Evolutionary conservation across 179 eudicot genomes (phyloP).

Genomic region (Amaranthus tricolor): DNA sequence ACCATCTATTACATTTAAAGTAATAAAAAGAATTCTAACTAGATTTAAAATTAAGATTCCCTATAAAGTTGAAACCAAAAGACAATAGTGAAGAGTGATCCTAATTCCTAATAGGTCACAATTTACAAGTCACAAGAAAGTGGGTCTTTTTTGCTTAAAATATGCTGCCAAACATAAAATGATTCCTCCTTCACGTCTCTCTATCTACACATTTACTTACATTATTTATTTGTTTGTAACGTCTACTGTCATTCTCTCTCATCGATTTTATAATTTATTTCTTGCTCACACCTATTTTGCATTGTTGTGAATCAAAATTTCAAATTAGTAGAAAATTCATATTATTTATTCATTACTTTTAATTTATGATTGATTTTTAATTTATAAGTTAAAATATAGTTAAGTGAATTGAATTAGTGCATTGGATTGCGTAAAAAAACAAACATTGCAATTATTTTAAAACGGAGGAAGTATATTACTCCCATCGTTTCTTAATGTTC

Average conservation of each 20-base stretch:
- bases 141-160: neutral
- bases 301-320: neutral
- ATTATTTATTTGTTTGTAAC: neutral
- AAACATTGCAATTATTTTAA: too few relatives aligned
- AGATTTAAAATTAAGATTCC: too few relatives aligned
- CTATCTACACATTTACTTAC: neutral
- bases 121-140: neutral
- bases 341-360: too few relatives aligned
- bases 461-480: too few relatives aligned
- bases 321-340: too few relatives aligned
- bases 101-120: neutral
- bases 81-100: conserved; percentile 8
- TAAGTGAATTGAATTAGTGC: too few relatives aligned
- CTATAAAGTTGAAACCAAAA: neutral
- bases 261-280: neutral
- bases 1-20: too few relatives aligned
- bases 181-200: conserved; percentile 2
- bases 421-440: too few relatives aligned
- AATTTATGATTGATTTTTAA: too few relatives aligned
- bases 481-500: too few relatives aligned
- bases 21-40: too few relatives aligned
- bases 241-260: neutral
- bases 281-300: neutral
- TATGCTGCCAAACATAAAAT: neutral
- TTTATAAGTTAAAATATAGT: too few relatives aligned